Percentiles rank a stretch among this genome's conserved stretches.
These are phyloP conservation scores for Phytophthora sojae DNA, from an alignment of 352 stramenopile genomes.

Conservation along the genomic window DNA sequence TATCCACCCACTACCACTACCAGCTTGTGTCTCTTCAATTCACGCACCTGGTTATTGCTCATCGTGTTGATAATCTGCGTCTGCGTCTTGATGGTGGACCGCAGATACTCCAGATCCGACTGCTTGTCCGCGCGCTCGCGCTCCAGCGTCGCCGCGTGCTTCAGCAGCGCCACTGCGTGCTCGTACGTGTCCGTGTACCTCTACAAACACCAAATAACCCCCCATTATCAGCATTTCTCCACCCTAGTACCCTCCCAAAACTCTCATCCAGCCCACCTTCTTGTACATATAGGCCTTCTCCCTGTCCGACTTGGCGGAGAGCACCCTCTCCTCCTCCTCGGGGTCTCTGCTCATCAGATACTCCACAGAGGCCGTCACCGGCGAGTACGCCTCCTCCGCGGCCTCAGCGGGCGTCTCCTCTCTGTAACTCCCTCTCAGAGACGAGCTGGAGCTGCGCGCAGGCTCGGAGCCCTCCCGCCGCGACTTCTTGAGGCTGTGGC, in stretches of 20 bases:
- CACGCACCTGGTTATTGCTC: conserved; percentile 50
- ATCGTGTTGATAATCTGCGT: conserved; percentile 64
- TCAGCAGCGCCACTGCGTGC: conserved; percentile 55
- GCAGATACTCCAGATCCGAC: conserved; percentile 55
- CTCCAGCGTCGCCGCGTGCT: conserved; percentile 58
- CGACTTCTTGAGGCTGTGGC: conserved; percentile 23
- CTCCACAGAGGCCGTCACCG: conserved; percentile 47
- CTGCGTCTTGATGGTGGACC: conserved; percentile 58
- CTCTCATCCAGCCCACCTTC: conserved; percentile 47
- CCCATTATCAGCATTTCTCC: neutral
- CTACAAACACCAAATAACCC: conserved; percentile 27
- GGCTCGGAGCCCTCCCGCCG: conserved; percentile 9
- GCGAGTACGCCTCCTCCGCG: conserved; percentile 25
- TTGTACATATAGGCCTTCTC: conserved; percentile 80
- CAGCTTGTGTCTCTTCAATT: neutral
- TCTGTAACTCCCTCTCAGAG: conserved; percentile 1
- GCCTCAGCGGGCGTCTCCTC: neutral
- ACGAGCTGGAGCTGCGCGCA: conserved; percentile 13
- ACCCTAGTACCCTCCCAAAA: neutral
- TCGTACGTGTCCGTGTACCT: conserved; percentile 79
- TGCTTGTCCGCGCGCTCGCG: conserved; percentile 43
- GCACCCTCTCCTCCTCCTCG: conserved; percentile 66
- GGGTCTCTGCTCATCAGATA: conserved; percentile 68
- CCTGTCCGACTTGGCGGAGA: conserved; percentile 63
- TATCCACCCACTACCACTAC: neutral